A percentile compares a stretch with the other conserved stretches of the same genome.
Evolutionary conservation across 1,284 basidiomycete species (phyloP).

Genomic region (Irpex sp.): DNA sequence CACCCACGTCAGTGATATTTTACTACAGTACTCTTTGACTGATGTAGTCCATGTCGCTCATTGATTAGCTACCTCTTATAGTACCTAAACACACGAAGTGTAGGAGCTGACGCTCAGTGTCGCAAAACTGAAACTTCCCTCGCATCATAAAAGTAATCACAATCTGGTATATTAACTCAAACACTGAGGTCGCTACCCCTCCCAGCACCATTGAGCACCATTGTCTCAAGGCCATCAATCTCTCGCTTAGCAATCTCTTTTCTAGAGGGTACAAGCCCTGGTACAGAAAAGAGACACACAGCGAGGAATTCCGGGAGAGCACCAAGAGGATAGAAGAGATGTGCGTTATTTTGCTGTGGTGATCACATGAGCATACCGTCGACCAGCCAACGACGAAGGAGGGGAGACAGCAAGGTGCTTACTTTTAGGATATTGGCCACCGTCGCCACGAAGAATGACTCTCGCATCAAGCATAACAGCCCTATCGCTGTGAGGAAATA

Average conservation of each 20-base stretch:
- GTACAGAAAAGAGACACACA: slow-evolving; percentile 35
- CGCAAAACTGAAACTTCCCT: too few species aligned
- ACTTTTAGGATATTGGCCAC: slow-evolving; percentile 37
- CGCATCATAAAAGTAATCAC: too few species aligned
- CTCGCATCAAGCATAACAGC: slow-evolving; percentile 37
- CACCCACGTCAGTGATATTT: neutral
- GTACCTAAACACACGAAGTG: too few species aligned
- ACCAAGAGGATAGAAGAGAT: slow-evolving; percentile 43
- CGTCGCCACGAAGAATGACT: slow-evolving; percentile 34
- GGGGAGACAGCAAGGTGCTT: too few species aligned
- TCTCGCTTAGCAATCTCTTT: slow-evolving; percentile 5
- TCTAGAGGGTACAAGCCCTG: slow-evolving; percentile 38
- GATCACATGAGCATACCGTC: too few species aligned
- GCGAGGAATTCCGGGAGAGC: slow-evolving; percentile 42
- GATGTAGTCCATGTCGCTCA: too few species aligned
- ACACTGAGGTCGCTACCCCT: too few species aligned
- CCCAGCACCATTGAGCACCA: neutral
- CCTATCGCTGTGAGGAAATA: slow-evolving; percentile 35
- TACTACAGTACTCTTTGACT: too few species aligned
- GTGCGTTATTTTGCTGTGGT: slow-evolving; percentile 33
- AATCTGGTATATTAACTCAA: too few species aligned
- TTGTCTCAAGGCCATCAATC: neutral
- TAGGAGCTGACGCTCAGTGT: too few species aligned
- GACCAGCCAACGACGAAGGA: too few species aligned
- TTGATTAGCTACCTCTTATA: too few species aligned